phyloP scores from a whole-genome alignment of 495 filamentous ascomycete genomes.

The Aspergillus hancockii region DNA sequence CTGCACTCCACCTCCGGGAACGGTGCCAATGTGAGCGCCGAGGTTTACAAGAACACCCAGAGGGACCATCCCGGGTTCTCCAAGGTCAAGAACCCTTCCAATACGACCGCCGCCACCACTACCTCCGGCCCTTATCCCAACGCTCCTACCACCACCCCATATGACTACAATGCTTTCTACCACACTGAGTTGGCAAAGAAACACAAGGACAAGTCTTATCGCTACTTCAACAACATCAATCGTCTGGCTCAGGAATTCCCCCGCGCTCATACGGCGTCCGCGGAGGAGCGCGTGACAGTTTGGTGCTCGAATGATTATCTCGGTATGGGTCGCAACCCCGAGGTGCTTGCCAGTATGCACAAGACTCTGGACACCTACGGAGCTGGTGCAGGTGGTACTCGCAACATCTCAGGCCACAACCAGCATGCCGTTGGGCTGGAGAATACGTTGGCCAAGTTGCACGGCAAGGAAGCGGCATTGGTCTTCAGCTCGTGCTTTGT shows the following conservation, averaged over 20 bases:
- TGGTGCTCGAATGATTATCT: slow-evolving; percentile 99
- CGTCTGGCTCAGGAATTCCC: slow-evolving; percentile 95
- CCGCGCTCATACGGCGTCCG: slow-evolving; percentile 82
- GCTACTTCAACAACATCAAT: slow-evolving; percentile 99
- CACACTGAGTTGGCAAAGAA: slow-evolving; percentile 89
- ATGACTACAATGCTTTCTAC: slow-evolving; percentile 93
- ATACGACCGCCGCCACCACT: slow-evolving; percentile 7
- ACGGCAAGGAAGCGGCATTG: slow-evolving; percentile 86
- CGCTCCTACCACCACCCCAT: slow-evolving; percentile 56
- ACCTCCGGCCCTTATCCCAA: slow-evolving; percentile 38
- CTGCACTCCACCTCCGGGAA: slow-evolving; percentile 77
- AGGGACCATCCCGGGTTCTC: slow-evolving; percentile 36
- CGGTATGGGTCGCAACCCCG: slow-evolving; percentile 90
- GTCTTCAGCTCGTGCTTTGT: slow-evolving; percentile 98
- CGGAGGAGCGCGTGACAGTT: slow-evolving; percentile 89
- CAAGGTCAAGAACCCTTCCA: slow-evolving; percentile 7
- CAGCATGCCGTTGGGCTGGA: slow-evolving; percentile 88
- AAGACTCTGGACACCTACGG: slow-evolving; percentile 92
- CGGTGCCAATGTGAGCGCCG: slow-evolving; percentile 70
- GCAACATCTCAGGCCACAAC: slow-evolving; percentile 98
- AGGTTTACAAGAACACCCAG: slow-evolving; percentile 59
- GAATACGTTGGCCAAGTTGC: slow-evolving; percentile 80
- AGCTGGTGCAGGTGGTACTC: slow-evolving; percentile 90
- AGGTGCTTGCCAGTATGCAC: slow-evolving; percentile 91
- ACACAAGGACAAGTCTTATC: slow-evolving; percentile 98